These are phyloP conservation scores for Urtica urens DNA, from an alignment of 306 rosid genomes.

Conservation along the genomic window DNA sequence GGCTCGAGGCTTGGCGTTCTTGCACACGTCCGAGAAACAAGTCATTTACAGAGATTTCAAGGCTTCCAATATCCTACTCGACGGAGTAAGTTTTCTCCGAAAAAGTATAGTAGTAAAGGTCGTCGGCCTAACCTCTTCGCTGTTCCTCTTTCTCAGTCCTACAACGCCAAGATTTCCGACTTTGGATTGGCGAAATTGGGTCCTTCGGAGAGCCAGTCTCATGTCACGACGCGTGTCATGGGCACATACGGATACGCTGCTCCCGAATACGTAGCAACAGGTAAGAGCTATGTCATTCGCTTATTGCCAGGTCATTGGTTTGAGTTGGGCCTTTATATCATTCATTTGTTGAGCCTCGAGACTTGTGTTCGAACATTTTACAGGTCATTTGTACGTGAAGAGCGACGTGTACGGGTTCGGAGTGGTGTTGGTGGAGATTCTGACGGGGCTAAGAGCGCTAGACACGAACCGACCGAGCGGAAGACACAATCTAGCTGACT, in stretches of 20 bases:
- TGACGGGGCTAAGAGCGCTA: constrained; percentile 61
- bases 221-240: constrained; percentile 88
- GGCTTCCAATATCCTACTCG: constrained; percentile 90
- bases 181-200: constrained; percentile 95
- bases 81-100: constrained; percentile 39
- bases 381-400: constrained; percentile 87
- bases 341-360: too few relatives aligned
- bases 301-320: too few relatives aligned
- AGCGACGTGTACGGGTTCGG: constrained; percentile 94
- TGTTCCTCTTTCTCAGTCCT: constrained; percentile 34
- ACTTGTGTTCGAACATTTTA: neutral
- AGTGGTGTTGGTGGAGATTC: constrained; percentile 76
- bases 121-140: too few relatives aligned
- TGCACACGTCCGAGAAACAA: constrained; percentile 77
- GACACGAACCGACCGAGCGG: constrained; percentile 67
- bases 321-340: too few relatives aligned
- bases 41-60: constrained; percentile 89
- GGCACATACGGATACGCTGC: constrained; percentile 98
- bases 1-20: constrained; percentile 80
- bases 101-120: too few relatives aligned
- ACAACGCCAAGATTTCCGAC: constrained; percentile 82
- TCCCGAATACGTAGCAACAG: constrained; percentile 88
- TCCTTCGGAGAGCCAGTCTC: constrained; percentile 95
- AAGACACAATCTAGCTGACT: constrained; percentile 50
- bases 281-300: too few relatives aligned